These are phyloP conservation scores for Boechera retrofracta DNA, from an alignment of 345 rosid genomes.

Conservation along the genomic window DNA sequence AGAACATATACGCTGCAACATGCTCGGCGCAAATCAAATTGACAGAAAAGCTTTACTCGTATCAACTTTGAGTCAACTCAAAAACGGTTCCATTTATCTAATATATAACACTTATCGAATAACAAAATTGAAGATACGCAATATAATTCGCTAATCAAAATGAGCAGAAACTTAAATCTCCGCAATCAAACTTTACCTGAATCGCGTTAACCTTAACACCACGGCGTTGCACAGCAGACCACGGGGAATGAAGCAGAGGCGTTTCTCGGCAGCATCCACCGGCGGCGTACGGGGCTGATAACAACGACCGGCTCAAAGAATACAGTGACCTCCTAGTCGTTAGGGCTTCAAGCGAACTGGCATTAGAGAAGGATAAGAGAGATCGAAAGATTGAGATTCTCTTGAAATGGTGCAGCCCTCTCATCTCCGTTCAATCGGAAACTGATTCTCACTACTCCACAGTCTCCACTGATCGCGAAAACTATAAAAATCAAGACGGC, in stretches of 20 bases:
- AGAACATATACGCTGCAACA: not conserved
- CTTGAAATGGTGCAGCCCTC: constrained; percentile 41
- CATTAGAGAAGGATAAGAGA: constrained; percentile 26
- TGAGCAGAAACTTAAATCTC: not conserved
- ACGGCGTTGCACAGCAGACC: constrained; percentile 67
- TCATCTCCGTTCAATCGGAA: constrained; percentile 35
- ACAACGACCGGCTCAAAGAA: constrained; percentile 30
- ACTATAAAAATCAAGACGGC: not conserved
- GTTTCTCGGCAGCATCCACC: constrained; percentile 23
- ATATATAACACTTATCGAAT: not conserved
- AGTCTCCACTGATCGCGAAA: not conserved
- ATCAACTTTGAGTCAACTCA: not conserved
- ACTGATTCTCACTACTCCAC: not conserved
- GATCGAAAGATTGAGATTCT: constrained; percentile 42
- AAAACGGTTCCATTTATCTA: not conserved
- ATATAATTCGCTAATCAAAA: not conserved
- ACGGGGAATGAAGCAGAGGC: constrained; percentile 48
- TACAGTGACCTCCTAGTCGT: constrained; percentile 37
- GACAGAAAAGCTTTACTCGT: not conserved
- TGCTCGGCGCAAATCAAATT: not conserved
- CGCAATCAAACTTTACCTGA: constrained; percentile 47
- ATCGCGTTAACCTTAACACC: constrained; percentile 82
- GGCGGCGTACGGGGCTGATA: constrained; percentile 21
- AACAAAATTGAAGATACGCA: not conserved
- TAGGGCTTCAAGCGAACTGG: not conserved